Base-by-base conservation (phyloP, 2,329 filamentous ascomycete species). In the Alternaria sp. region DNA sequence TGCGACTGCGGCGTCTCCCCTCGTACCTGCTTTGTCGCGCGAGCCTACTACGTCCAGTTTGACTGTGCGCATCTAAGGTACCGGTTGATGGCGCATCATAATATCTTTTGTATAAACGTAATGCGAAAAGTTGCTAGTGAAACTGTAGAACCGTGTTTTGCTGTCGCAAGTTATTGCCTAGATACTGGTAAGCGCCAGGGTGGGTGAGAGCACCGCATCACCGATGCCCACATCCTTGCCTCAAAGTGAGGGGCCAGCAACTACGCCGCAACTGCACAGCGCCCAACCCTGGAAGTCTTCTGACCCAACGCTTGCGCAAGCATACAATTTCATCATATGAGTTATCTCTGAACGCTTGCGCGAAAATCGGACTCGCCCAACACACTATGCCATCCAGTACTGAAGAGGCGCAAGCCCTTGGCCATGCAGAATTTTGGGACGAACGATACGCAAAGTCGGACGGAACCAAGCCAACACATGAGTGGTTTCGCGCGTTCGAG, bases 401-500 rank as follows among this genome's bases (percentile, higher is more conserved):
- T 23, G 56, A 65, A n/a, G 56, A 57, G 23, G 58, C 58, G 32
- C 46, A 50, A 51, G 65, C 61, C 4, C 50, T 69, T 2, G 62
- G 62, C 10, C 44, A 60, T 58, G 50, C 60, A 12, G 63, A 57
- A 3, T 87, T 84, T 72, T 88, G 86, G 86, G 82, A 88, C 68
- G 70, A 79, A 54, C 81, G 82, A 3, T 87, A 87, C 70, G 63
- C 74, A 3, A 74, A 79, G 40, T 76, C 80, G 0, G 51, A 55
- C 4, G 66, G 62, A 2, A 74, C 79, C 6, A 67, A 74, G 26
- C 83, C 81, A 5, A 82, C 80, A 0, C 83, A 87, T 68, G 86
- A 88, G 69, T 89, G 86, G 86, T 85, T 86, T 65, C 81, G 83
- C 17, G 79, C 79, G 4, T 88, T 84, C 65, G 61, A 71, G 1